Conservation (phyloP, 2,329 filamentous ascomycete genomes). For the Penicillium sp. region DNA sequence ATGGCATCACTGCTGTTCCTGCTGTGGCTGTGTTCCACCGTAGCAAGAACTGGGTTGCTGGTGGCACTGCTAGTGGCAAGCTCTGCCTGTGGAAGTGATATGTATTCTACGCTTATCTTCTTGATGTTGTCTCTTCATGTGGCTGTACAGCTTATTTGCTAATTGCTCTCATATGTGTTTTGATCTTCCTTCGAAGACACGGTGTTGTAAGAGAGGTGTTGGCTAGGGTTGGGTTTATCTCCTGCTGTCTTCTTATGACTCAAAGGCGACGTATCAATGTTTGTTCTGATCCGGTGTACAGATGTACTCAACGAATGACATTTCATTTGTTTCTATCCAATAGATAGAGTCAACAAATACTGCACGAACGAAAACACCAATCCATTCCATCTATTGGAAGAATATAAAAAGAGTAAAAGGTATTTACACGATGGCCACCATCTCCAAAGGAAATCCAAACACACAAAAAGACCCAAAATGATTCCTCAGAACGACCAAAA, state of each 20-base stretch:
- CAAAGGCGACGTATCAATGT: neutral
- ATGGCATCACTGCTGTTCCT: constrained; percentile 90
- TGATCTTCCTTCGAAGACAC: neutral
- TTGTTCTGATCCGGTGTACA: neutral
- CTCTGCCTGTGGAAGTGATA: constrained; percentile 79
- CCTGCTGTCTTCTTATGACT: neutral
- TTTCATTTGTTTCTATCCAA: neutral
- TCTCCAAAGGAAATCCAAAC: constrained; percentile 16
- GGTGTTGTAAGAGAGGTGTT: neutral
- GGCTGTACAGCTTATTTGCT: neutral
- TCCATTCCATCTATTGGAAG: constrained; percentile 34
- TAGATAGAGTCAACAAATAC: neutral
- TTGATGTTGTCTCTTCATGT: neutral
- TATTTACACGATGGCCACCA: constrained; percentile 23
- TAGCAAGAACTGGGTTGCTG: constrained; percentile 84
- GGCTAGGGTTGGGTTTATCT: neutral
- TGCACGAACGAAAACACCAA: constrained; percentile 17
- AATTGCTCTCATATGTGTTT: neutral
- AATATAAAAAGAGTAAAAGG: constrained; percentile 31
- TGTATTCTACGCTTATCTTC: neutral
- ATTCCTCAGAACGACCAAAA: constrained; percentile 6
- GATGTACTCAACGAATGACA: neutral
- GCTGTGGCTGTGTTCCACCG: constrained; percentile 90
- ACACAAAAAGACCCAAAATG: constrained; percentile 15
- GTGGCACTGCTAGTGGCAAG: constrained; percentile 88